A percentile compares a stretch with the other conserved stretches of the same genome.
phyloP scores from a whole-genome alignment of 2,329 filamentous ascomycete genomes.

The Boeremia exigua region DNA sequence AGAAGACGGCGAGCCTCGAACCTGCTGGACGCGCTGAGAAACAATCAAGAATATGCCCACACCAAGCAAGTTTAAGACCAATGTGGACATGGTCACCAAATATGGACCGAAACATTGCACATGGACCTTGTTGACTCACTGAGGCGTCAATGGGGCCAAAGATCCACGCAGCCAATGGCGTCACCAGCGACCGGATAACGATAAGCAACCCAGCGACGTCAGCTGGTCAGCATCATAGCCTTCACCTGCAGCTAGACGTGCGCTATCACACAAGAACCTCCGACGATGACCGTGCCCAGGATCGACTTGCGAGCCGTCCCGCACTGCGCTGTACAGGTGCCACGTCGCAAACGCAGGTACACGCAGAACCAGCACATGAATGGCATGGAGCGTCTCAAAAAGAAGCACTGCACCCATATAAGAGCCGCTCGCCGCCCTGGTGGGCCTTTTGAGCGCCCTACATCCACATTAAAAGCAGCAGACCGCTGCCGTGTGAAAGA shows the following conservation, averaged over 20 bases:
- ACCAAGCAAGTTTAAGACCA: conserved; percentile 23
- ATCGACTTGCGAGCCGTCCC: conserved; percentile 46
- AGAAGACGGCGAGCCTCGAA: background rate
- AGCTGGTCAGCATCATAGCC: conserved; percentile 24
- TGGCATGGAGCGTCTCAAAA: conserved; percentile 33
- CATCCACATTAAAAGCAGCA: conserved; percentile 25
- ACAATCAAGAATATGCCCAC: conserved; percentile 25
- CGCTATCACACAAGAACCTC: conserved; percentile 31
- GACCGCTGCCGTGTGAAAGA: conserved; percentile 33
- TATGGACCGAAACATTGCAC: conserved; percentile 19
- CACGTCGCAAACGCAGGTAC: conserved; percentile 48
- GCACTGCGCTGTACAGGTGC: conserved; percentile 45
- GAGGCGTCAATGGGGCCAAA: conserved; percentile 13
- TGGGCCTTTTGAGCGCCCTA: conserved; percentile 20
- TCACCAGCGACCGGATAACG: conserved; percentile 30
- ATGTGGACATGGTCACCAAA: conserved; percentile 11
- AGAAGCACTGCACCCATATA: conserved; percentile 30
- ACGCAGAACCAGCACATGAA: conserved; percentile 35
- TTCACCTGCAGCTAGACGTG: conserved; percentile 38
- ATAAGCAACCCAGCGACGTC: conserved; percentile 26
- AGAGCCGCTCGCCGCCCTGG: conserved; percentile 25
- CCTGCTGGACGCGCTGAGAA: conserved; percentile 2
- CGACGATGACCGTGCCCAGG: conserved; percentile 38
- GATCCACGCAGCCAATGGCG: conserved; percentile 27
- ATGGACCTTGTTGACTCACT: conserved; percentile 11